Base-by-base conservation (phyloP, 805 yeast genomes). In the Kazachstania kunashirensis region DNA sequence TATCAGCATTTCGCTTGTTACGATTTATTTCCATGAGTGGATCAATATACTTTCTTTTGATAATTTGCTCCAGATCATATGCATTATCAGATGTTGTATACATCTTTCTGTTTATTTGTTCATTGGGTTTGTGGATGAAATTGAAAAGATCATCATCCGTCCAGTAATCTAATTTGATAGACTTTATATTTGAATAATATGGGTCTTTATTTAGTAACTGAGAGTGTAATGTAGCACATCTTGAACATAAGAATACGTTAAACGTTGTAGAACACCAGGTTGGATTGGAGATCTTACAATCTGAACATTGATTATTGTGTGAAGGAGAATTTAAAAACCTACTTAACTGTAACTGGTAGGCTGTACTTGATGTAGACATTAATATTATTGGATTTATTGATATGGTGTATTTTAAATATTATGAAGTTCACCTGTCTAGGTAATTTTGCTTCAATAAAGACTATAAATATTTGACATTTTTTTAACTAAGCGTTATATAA, bases 221-320 rank as follows among this genome's bases (percentile, higher is more conserved):
- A 42, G 83, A 66, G 58, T 84, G 95, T 19, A 77, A 65, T 3
- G 84, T 73, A 7, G 94, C 92, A 67, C 95, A 84, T 45, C 92
- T 65, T 12, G 92, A 89, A 63, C 95, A 84, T 12, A 84, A 62
- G 43, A 84, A 77, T 9, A 84, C 63, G 16, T 94, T 92, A 32
- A 80, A 46, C 30, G 55, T 53, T 1, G 50, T 36, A 0, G 61
- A 53, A 38, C 55, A 52, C 59, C 64, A 53, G 6, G 47, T 82
- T 10, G 94, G 92, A 55, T 70, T 75, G 3, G 69, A 51, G 4
- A 74, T 62, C 5, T 73, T 72, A 60, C 94, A 84, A 53, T 84
- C 95, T 18, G 86, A 94, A 57, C 95, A 84, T 51, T 67, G 73
- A 56, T 81, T 82, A 33, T 65, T 62, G 52, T 83, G 81, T 15